Evolutionary conservation across 345 rosid species (phyloP).

Genomic region (Lepidium africanum): DNA sequence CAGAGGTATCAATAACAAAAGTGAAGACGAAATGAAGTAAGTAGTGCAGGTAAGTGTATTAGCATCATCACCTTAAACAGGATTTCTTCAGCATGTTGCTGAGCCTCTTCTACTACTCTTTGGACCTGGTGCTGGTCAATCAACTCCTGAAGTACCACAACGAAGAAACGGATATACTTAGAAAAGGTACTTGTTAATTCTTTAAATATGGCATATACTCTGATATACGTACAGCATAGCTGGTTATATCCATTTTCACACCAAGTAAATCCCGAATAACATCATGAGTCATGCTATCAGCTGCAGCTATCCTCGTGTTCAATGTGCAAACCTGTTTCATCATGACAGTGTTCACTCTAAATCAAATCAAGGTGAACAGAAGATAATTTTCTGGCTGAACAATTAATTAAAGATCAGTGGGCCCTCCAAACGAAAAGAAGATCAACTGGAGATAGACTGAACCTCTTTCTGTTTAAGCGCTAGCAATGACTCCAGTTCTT

Average conservation of each 20-base stretch:
- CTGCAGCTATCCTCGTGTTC: conserved; percentile 76
- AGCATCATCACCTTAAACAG: conserved; percentile 49
- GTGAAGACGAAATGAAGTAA: not conserved
- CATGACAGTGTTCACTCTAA: not conserved
- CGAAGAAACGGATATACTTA: not conserved
- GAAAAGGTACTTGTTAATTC: not conserved
- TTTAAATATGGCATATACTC: not conserved
- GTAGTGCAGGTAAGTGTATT: not conserved
- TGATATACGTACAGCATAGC: conserved; percentile 65
- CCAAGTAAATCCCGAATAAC: conserved; percentile 91
- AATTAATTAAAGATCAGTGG: not conserved
- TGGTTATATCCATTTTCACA: conserved; percentile 76
- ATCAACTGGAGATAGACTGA: not conserved
- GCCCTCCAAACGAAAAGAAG: not conserved
- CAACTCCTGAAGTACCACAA: conserved; percentile 49
- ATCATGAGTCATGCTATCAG: conserved; percentile 97
- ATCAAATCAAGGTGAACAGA: not conserved
- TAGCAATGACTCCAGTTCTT: conserved; percentile 59
- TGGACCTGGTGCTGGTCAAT: conserved; percentile 69
- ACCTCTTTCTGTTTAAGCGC: conserved; percentile 79
- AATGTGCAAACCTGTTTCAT: conserved; percentile 59
- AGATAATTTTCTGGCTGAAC: not conserved
- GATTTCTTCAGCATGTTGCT: conserved; percentile 57
- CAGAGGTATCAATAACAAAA: conserved; percentile 4
- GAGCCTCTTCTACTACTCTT: conserved; percentile 60